phyloP scores from a whole-genome alignment of 2,329 filamentous ascomycete species.

The Arthrobotrys megalospora region DNA sequence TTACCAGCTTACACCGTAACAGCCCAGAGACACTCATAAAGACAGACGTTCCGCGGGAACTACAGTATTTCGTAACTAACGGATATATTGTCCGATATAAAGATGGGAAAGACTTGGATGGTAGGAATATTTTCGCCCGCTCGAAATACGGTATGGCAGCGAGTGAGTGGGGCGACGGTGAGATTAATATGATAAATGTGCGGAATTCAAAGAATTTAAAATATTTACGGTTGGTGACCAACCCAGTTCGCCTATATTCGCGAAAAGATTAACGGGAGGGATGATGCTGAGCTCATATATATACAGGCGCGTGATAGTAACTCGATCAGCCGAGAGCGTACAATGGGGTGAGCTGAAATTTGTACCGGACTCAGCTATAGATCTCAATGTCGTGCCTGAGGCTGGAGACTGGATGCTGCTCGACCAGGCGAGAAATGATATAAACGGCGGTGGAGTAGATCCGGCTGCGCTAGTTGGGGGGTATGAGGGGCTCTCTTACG shows the following conservation, averaged over 20 bases:
- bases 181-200: slow-evolving; percentile 8
- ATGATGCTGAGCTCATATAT: neutral
- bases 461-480: neutral
- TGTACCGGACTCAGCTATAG: slow-evolving; percentile 20
- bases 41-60: neutral
- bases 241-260: neutral
- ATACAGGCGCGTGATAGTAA: slow-evolving; percentile 20
- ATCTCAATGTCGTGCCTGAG: neutral
- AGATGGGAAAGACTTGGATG: neutral
- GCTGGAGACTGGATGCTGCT: neutral
- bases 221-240: slow-evolving; percentile 6
- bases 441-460: neutral
- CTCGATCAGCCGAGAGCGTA: neutral
- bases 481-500: slow-evolving; percentile 4
- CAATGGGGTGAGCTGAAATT: slow-evolving; percentile 26
- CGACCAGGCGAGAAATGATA: neutral
- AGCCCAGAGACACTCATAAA: neutral
- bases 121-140: neutral
- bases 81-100: neutral
- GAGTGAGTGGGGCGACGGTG: neutral
- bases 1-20: neutral
- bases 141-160: slow-evolving; percentile 28
- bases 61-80: slow-evolving; percentile 12
- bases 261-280: neutral
- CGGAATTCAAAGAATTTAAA: slow-evolving; percentile 7